Conservation (phyloP, 163 green algal genomes). For the Volvox carteri region DNA sequence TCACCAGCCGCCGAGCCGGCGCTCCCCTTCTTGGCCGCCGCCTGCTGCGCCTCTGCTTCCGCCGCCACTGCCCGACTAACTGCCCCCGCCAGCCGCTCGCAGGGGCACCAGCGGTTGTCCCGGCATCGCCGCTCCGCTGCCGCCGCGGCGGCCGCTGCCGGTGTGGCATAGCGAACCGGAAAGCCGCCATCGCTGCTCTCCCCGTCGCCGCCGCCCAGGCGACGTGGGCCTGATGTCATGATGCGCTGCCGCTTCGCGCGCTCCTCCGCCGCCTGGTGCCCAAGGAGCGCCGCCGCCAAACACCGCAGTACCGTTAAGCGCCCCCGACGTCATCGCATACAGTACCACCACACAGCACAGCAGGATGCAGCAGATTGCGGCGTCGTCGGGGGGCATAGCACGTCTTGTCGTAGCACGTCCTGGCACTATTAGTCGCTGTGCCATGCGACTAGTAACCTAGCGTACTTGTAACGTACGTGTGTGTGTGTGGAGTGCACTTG, state of each 20-base stretch:
- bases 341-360: too few relatives aligned
- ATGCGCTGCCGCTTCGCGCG: conserved; percentile 71
- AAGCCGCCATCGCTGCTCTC: background rate
- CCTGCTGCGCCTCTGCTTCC: background rate
- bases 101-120: conserved; percentile 81
- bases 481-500: too few relatives aligned
- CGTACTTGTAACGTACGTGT: too few relatives aligned
- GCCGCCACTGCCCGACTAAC: conserved; percentile 28
- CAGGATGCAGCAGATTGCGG: too few relatives aligned
- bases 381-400: too few relatives aligned
- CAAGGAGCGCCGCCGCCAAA: too few relatives aligned
- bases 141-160: conserved; percentile 67
- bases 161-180: background rate
- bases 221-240: conserved; percentile 74
- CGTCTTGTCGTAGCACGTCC: too few relatives aligned
- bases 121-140: conserved; percentile 71
- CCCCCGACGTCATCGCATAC: too few relatives aligned
- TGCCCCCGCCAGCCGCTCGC: conserved; percentile 54
- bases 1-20: background rate
- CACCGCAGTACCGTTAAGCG: too few relatives aligned
- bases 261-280: conserved; percentile 82
- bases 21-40: background rate
- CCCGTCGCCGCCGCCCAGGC: conserved; percentile 61
- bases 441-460: too few relatives aligned
- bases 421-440: too few relatives aligned